Conservation (phyloP, 2,329 filamentous ascomycete genomes). For the Hypoxylon sp. region DNA sequence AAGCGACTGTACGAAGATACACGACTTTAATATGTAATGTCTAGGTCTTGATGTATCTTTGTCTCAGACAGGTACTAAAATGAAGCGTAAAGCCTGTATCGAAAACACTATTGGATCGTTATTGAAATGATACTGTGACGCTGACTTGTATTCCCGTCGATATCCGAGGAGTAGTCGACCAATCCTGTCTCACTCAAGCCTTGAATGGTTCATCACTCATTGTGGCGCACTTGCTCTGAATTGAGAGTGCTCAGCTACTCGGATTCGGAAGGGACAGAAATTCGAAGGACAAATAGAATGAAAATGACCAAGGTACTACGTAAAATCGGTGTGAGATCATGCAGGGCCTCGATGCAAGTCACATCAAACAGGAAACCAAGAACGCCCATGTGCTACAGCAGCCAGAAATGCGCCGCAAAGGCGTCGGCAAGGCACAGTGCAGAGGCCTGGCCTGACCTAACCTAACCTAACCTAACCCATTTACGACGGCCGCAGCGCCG, state of each 20-base stretch:
- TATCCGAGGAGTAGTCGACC: background rate
- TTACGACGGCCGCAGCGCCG: too few species aligned
- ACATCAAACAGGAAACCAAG: constrained; percentile 14
- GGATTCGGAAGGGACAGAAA: background rate
- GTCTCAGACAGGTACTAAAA: background rate
- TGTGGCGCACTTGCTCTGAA: background rate
- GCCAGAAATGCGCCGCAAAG: background rate
- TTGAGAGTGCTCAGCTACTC: background rate
- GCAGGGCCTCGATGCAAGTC: constrained; percentile 20
- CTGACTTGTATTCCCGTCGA: background rate
- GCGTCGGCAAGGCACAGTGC: background rate
- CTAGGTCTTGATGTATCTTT: too few species aligned
- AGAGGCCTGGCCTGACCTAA: background rate
- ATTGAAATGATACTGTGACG: background rate
- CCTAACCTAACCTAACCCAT: constrained; percentile 12
- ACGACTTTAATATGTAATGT: background rate
- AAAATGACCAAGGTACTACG: background rate
- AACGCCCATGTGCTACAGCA: constrained; percentile 8
- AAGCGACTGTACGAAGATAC: background rate
- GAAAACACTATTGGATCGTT: background rate
- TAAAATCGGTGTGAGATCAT: constrained; percentile 20
- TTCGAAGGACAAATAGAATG: background rate
- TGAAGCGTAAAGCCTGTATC: background rate
- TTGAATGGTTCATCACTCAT: background rate
- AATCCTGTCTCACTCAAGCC: background rate